Evolutionary conservation across 2,329 filamentous ascomycete genomes (phyloP).

Genomic region (Cephalotrichum gorgonifer): DNA sequence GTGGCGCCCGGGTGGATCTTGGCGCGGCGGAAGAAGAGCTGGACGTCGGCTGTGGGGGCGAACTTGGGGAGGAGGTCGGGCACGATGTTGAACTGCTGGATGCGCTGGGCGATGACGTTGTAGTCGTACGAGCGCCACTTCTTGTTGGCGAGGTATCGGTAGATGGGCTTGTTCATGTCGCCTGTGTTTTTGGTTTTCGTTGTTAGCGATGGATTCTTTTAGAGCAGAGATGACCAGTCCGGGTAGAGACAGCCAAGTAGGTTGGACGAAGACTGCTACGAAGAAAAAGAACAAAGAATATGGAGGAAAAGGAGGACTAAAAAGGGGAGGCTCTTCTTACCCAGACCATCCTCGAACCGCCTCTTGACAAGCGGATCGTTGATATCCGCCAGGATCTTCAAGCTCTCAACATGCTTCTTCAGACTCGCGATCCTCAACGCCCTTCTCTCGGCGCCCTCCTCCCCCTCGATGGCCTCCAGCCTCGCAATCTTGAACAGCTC

Average conservation of each 20-base stretch:
- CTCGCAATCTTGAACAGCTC: slow-evolving; percentile 60
- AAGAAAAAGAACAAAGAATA: neutral
- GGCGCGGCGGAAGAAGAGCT: slow-evolving; percentile 65
- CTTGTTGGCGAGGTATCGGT: slow-evolving; percentile 75
- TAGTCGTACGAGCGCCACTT: slow-evolving; percentile 84
- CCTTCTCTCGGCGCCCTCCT: slow-evolving; percentile 48
- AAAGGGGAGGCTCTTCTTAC: slow-evolving; percentile 36
- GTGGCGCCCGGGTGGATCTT: slow-evolving; percentile 68
- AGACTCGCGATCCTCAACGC: slow-evolving; percentile 59
- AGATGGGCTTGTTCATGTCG: slow-evolving; percentile 94
- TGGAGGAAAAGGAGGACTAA: neutral
- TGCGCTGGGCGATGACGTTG: slow-evolving; percentile 71
- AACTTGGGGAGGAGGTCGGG: slow-evolving; percentile 80
- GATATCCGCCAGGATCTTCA: slow-evolving; percentile 87
- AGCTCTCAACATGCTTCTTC: slow-evolving; percentile 58
- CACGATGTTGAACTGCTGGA: slow-evolving; percentile 75
- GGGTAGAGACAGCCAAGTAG: neutral
- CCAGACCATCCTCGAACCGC: slow-evolving; percentile 81
- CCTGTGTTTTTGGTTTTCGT: slow-evolving; percentile 52
- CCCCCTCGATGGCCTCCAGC: slow-evolving; percentile 39
- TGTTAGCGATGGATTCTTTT: neutral
- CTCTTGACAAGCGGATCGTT: slow-evolving; percentile 93
- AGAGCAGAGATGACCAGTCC: neutral
- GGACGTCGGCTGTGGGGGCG: slow-evolving; percentile 68
- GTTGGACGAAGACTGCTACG: neutral